Conservation (phyloP, 75 land plant species). For the Pinus taeda region DNA sequence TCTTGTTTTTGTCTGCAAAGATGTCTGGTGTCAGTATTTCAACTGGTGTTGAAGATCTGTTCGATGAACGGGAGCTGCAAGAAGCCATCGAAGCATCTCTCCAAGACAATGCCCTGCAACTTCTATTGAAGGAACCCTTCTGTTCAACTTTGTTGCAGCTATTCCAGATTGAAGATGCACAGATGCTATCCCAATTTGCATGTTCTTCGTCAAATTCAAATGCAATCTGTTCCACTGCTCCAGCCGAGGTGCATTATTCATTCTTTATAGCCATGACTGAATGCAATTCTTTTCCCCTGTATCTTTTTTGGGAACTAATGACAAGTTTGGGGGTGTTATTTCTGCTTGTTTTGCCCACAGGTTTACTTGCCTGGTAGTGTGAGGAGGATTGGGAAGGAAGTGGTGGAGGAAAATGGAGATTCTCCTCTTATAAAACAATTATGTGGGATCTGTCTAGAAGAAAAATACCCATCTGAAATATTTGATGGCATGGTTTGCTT, state of each 20-base stretch:
- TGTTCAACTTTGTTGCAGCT: no score
- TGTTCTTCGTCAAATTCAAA: not conserved
- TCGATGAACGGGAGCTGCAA: no score
- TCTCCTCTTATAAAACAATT: no score
- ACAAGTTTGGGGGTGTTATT: no score
- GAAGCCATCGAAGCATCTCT: conserved; percentile 5
- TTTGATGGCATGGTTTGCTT: conserved; percentile 22
- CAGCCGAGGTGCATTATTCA: not conserved
- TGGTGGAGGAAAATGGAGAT: no score
- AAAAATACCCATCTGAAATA: not conserved
- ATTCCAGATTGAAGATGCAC: not conserved
- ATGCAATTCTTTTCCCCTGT: no score
- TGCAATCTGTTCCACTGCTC: not conserved
- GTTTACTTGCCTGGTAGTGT: not conserved
- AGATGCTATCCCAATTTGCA: not conserved
- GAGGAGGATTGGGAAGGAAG: not conserved
- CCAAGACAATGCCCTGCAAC: conserved; percentile 3
- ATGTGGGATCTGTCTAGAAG: conserved; percentile 43
- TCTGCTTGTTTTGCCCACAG: no score
- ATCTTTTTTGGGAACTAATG: no score
- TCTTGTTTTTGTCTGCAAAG: no score
- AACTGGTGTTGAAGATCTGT: not conserved
- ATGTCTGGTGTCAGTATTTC: no score
- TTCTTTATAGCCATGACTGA: no score
- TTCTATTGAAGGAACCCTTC: conserved; percentile 6